phyloP scores from a whole-genome alignment of 148 eudicot species.

The Rhododendron molle region DNA sequence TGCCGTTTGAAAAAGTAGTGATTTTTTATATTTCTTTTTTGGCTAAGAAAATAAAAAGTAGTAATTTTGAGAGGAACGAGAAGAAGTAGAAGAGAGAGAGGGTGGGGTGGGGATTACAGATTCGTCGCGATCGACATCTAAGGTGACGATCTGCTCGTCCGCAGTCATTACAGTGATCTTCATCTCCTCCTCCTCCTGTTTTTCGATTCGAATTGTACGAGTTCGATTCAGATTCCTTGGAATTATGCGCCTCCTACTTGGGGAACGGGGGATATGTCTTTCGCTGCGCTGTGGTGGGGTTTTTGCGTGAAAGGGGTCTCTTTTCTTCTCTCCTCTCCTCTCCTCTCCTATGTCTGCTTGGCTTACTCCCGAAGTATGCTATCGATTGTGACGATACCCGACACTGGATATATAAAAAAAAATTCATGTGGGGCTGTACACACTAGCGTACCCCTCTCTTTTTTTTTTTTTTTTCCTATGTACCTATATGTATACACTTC shows the following conservation, averaged over 20 bases:
- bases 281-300: not conserved
- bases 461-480: no score
- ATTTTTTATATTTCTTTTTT: not conserved
- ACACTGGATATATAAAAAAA: not conserved
- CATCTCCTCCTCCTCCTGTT: slow-evolving; percentile 42
- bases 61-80: not conserved
- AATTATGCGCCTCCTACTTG: not conserved
- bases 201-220: not conserved
- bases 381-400: not conserved
- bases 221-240: not conserved
- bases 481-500: no score
- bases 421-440: no score
- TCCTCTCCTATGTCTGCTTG: not conserved
- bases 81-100: not conserved
- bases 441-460: no score
- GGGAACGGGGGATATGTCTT: not conserved
- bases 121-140: slow-evolving; percentile 87
- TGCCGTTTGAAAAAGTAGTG: not conserved
- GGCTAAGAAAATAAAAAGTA: not conserved
- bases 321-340: no score
- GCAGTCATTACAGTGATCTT: slow-evolving; percentile 85
- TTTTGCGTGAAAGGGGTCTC: not conserved
- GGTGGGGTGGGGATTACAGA: slow-evolving; percentile 31
- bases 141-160: slow-evolving; percentile 68
- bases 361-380: slow-evolving; percentile 4